Percentiles rank a stretch among this genome's conserved stretches.
Conservation (phyloP, 495 filamentous ascomycete species). For the Penicillium diatomitis region DNA sequence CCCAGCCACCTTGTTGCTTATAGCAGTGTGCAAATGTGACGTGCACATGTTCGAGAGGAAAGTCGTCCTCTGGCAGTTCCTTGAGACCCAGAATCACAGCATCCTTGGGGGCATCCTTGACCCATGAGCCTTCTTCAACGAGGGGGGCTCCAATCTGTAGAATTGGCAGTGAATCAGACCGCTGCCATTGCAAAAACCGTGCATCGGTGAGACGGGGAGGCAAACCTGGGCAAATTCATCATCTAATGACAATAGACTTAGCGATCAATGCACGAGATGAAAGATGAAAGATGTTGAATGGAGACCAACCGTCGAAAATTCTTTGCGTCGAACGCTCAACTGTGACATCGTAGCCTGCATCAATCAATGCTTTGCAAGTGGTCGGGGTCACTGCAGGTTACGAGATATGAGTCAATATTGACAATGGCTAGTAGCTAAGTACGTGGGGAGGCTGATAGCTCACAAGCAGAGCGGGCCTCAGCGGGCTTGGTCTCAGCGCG, state of each 20-base stretch:
- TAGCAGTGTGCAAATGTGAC: conserved; percentile 81
- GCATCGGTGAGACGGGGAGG: not conserved
- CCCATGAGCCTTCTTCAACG: conserved; percentile 79
- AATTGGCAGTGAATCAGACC: conserved; percentile 5
- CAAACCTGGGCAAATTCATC: conserved; percentile 46
- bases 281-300: too few relatives aligned
- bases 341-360: conserved; percentile 75
- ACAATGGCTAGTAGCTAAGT: not conserved
- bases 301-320: conserved; percentile 64
- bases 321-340: conserved; percentile 72
- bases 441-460: conserved; percentile 9
- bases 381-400: conserved; percentile 46
- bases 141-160: conserved; percentile 56
- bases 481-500: conserved; percentile 42
- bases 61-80: conserved; percentile 82
- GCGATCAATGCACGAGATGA: too few relatives aligned
- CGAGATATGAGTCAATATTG: conserved; percentile 7
- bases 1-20: conserved; percentile 84
- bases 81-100: conserved; percentile 89
- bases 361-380: conserved; percentile 67
- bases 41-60: conserved; percentile 78
- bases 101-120: conserved; percentile 57
- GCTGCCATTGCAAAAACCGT: not conserved
- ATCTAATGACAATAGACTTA: conserved; percentile 14
- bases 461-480: conserved; percentile 40